Base-by-base conservation (phyloP, 306 rosid genomes). In the Lathyrus aphaca region DNA sequence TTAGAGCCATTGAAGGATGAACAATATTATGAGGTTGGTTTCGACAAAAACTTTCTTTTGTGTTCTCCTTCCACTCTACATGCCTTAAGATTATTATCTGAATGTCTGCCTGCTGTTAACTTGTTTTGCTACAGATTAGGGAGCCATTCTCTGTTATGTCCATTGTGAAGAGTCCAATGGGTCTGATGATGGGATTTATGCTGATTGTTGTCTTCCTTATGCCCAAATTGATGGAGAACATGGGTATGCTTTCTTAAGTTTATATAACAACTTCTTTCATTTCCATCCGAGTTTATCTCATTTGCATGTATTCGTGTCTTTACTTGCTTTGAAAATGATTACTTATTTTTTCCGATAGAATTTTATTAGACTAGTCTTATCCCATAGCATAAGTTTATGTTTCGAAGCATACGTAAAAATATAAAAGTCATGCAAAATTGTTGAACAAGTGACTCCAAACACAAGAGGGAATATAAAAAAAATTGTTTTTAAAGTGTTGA, bases 121-220 rank as follows among this genome's bases (percentile, higher is more conserved):
- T 77, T 74, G 63, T 77, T 42, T 53, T 50, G 39, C 76, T 62
- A 65, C 85, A 94, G 99, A 58, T 86, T 74, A 89, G 99, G 77
- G 99, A 94, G 75, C 99, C 99, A 45, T 94, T 94, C 83, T 72
- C 82, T 72, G 38, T 91, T 45, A 83, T 91, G 97, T 84, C 97
- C 67, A 13, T 94, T 46, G 96, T 91, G 77, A 94, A 94, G 74
- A 94, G 97, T 79, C 99, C 99, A 19, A 94, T 94, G 99, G 99
- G 97, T 77, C 82, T 94, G 88, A 94, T 94, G 99, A 61, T 91
- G 81, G 99, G 97, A 82, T 94, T 94, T 83, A 94, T 94, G 99
- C 81, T 94, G 72, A 54, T 94, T 74, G 96, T 91, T 45, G 86
- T 94, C 84, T 91, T 94, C 68, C 68, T 94, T 76, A 94, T 94